Evolutionary conservation across 106 monocot species (phyloP).

Genomic region (Acorus calamus): DNA sequence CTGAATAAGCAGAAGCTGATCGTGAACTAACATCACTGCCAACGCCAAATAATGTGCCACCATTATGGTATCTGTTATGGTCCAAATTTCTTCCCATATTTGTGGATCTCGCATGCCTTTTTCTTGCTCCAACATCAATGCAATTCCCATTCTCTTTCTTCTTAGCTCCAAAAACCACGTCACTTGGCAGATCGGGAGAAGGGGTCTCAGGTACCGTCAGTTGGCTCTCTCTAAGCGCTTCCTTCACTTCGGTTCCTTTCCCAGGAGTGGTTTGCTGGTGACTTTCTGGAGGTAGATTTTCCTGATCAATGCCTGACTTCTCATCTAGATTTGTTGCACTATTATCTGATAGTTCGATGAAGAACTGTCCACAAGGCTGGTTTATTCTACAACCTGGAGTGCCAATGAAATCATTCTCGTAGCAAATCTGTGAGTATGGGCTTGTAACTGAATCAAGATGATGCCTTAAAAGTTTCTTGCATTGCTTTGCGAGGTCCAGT

Average conservation of each 20-base stretch:
- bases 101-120: constrained; percentile 64
- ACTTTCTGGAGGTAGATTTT: constrained; percentile 69
- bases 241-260: constrained; percentile 41
- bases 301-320: constrained; percentile 33
- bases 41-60: constrained; percentile 19
- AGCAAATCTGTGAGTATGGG: constrained; percentile 77
- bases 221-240: constrained; percentile 68
- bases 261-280: constrained; percentile 67
- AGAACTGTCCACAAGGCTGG: constrained; percentile 28
- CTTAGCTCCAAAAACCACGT: constrained; percentile 28
- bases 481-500: constrained; percentile 69
- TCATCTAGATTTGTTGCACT: constrained; percentile 17
- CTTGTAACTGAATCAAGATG: constrained; percentile 94
- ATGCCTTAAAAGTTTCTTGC: constrained; percentile 90
- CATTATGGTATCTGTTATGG: constrained; percentile 31
- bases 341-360: constrained; percentile 56
- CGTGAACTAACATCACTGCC: constrained; percentile 32
- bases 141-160: constrained; percentile 63
- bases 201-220: constrained; percentile 97
- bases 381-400: constrained; percentile 8
- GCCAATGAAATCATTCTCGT: constrained; percentile 33
- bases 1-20: constrained; percentile 68
- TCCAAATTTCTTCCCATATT: constrained; percentile 29
- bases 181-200: constrained; percentile 77
- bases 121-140: constrained; percentile 55